Conservation (phyloP, 2,329 filamentous ascomycete genomes). For the Arthrobotrys conoides region DNA sequence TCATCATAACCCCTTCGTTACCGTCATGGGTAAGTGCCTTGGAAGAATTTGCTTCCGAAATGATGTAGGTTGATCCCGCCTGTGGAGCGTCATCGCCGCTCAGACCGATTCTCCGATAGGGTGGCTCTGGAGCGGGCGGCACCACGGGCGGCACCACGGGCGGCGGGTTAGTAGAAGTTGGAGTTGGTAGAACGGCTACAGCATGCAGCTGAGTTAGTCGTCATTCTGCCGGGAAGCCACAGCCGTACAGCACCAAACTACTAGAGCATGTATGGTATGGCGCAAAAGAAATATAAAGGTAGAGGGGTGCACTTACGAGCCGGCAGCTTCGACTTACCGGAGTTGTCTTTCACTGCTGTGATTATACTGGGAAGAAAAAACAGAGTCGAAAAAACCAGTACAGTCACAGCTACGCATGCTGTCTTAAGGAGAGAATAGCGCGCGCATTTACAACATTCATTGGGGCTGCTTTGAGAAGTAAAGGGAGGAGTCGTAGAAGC, state of each 20-base stretch:
- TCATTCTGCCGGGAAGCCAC: not conserved
- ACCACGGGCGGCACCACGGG: not conserved
- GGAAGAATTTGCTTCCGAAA: constrained; percentile 24
- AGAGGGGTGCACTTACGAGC: not conserved
- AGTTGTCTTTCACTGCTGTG: not conserved
- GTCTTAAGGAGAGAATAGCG: not conserved
- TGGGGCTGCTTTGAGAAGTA: not conserved
- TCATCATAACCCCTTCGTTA: not conserved
- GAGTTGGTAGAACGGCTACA: not conserved
- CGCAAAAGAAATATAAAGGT: not conserved
- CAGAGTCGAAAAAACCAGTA: not conserved
- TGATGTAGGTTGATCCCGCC: constrained; percentile 29
- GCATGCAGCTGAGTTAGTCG: not conserved
- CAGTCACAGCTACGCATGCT: not conserved
- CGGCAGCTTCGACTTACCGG: not conserved
- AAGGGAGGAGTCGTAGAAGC: too few relatives aligned
- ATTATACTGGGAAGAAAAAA: constrained; percentile 6
- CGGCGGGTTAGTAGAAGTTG: not conserved
- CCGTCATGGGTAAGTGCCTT: constrained; percentile 21
- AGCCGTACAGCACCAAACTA: not conserved
- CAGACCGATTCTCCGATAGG: constrained; percentile 7
- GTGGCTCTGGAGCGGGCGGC: not conserved
- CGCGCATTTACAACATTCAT: constrained; percentile 3
- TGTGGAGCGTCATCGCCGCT: constrained; percentile 14
- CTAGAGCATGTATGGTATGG: not conserved